Percentiles rank a stretch among this genome's conserved stretches.
Evolutionary conservation across 495 filamentous ascomycete species (phyloP).

Genomic region (Penicillium waksmanii): DNA sequence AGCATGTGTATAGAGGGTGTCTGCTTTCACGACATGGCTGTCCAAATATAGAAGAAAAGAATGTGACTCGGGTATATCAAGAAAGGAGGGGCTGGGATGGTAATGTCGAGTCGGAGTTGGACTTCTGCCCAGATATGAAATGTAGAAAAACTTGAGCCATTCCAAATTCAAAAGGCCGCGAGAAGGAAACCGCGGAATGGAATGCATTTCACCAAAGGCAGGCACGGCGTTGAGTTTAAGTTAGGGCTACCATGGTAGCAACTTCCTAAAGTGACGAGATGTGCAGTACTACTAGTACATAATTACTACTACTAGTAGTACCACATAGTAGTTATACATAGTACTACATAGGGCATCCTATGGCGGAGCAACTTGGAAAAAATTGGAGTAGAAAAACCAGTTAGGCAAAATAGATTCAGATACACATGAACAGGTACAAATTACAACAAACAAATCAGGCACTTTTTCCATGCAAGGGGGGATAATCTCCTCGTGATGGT

Average conservation of each 20-base stretch:
- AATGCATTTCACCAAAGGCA: no score
- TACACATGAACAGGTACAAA: slow-evolving; percentile 19
- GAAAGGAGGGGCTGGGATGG: neutral
- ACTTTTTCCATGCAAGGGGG: slow-evolving; percentile 37
- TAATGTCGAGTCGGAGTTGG: neutral
- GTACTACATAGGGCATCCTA: no score
- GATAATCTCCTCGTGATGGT: slow-evolving; percentile 39
- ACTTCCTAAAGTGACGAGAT: no score
- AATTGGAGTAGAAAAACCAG: neutral
- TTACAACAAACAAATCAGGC: slow-evolving; percentile 20
- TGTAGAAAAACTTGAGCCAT: neutral
- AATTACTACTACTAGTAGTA: no score
- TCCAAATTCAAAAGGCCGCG: no score
- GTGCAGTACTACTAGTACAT: no score
- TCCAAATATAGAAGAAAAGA: neutral
- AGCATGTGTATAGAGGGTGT: slow-evolving; percentile 2
- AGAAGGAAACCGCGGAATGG: no score
- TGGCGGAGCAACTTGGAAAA: no score
- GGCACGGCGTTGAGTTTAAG: no score
- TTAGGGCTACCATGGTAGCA: no score
- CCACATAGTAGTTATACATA: no score
- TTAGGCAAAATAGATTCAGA: slow-evolving; percentile 16
- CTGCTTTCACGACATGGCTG: slow-evolving; percentile 4
- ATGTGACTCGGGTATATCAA: neutral
- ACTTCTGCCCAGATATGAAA: neutral